Conservation (phyloP, 1,284 basidiomycete genomes). For the Microbotryum silenes-acaulis region DNA sequence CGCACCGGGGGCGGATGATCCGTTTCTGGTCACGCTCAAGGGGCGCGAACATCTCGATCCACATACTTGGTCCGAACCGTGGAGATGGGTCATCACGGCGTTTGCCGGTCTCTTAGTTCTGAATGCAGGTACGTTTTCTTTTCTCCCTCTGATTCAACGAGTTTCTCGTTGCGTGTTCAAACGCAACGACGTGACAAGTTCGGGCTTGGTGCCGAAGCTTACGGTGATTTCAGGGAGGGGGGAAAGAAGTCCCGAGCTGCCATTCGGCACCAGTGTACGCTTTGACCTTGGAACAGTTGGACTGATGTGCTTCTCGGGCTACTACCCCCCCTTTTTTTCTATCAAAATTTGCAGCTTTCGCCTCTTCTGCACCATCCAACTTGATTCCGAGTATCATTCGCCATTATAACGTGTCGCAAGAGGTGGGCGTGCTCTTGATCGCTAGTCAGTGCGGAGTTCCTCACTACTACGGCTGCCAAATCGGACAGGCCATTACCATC, state of each 20-base stretch:
- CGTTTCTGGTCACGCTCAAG: constrained; percentile 43
- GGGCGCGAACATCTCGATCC: constrained; percentile 46
- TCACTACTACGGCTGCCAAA: too few relatives aligned
- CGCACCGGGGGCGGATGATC: too few relatives aligned
- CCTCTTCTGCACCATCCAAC: constrained; percentile 53
- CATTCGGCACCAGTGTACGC: too few relatives aligned
- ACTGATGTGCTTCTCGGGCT: too few relatives aligned
- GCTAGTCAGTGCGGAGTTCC: constrained; percentile 36
- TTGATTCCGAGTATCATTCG: constrained; percentile 47
- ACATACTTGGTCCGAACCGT: constrained; percentile 53
- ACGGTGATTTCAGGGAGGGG: too few relatives aligned
- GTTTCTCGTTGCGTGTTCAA: too few relatives aligned
- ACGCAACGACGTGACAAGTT: too few relatives aligned
- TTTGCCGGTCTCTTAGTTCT: constrained; percentile 57
- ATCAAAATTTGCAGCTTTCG: constrained; percentile 45
- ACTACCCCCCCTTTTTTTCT: too few relatives aligned
- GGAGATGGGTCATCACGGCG: constrained; percentile 59
- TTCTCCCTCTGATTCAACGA: neutral
- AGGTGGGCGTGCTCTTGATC: constrained; percentile 48
- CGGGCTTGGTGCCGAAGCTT: too few relatives aligned
- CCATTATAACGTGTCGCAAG: constrained; percentile 52
- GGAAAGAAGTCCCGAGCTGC: too few relatives aligned
- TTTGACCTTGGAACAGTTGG: too few relatives aligned
- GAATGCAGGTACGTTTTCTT: constrained; percentile 48
- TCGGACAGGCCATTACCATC: too few relatives aligned